These are phyloP conservation scores for Thielaviopsis euricoi DNA, from an alignment of 2,329 filamentous ascomycete species.

Conservation along the genomic window DNA sequence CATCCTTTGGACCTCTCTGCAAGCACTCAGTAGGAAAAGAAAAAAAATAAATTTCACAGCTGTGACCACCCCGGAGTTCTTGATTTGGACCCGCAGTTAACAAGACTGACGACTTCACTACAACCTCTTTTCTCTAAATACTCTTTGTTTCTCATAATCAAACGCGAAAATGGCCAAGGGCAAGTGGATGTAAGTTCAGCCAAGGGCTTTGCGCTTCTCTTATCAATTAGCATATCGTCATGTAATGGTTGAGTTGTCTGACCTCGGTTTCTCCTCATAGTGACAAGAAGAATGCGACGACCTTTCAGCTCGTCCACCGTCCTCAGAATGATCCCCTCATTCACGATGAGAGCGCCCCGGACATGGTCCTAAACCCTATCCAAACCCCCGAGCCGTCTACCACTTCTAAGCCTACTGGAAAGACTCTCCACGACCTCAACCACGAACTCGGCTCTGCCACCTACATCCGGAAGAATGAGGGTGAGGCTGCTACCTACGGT, in stretches of 20 bases:
- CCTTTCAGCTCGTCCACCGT: slow-evolving; percentile 87
- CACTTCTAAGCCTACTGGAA: slow-evolving; percentile 24
- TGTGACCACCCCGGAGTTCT: background rate
- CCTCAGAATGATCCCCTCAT: slow-evolving; percentile 96
- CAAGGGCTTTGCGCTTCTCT: background rate
- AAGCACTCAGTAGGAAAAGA: background rate
- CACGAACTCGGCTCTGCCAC: slow-evolving; percentile 57
- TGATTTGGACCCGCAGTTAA: background rate
- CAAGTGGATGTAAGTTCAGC: slow-evolving; percentile 44
- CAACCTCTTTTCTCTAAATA: background rate
- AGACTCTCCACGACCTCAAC: slow-evolving; percentile 58
- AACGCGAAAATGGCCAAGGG: slow-evolving; percentile 50
- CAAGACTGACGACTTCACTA: background rate
- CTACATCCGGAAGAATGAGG: slow-evolving; percentile 70
- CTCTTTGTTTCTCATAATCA: background rate
- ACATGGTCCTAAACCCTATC: slow-evolving; percentile 73
- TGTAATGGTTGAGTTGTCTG: background rate
- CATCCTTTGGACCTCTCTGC: background rate
- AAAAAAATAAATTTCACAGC: background rate
- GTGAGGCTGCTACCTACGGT: slow-evolving; percentile 85
- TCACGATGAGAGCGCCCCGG: slow-evolving; percentile 74
- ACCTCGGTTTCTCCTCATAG: slow-evolving; percentile 21
- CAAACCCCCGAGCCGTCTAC: slow-evolving; percentile 20
- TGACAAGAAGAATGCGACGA: slow-evolving; percentile 81
- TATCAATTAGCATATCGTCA: background rate